A percentile compares a stretch with the other conserved stretches of the same genome.
phyloP scores from a whole-genome alignment of 23 red algal species.

The Gracilaria caudata region DNA sequence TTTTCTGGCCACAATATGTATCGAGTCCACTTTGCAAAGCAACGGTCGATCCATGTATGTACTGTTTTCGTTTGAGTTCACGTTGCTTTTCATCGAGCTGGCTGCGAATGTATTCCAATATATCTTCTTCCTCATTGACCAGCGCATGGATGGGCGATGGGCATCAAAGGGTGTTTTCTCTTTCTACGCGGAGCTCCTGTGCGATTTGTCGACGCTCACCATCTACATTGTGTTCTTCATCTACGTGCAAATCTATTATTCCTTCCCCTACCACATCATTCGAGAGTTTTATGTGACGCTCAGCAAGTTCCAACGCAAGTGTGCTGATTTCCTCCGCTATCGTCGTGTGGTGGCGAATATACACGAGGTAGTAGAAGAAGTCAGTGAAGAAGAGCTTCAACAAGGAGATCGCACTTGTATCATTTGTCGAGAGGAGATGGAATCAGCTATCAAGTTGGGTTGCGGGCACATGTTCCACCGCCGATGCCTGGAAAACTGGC shows the following conservation, averaged over 20 bases:
- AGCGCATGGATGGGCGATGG: slow-evolving; percentile 78
- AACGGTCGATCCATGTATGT: slow-evolving; percentile 82
- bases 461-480: slow-evolving; percentile 97
- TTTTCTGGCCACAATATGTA: slow-evolving; percentile 57
- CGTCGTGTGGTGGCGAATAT: slow-evolving; percentile 90
- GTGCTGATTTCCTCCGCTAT: slow-evolving; percentile 91
- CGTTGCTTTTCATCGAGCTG: slow-evolving; percentile 82
- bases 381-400: slow-evolving; percentile 84
- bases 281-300: slow-evolving; percentile 91
- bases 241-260: slow-evolving; percentile 90
- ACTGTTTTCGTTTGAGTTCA: slow-evolving; percentile 95
- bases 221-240: slow-evolving; percentile 95
- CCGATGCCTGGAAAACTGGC: slow-evolving; percentile 90
- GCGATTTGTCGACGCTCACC: slow-evolving; percentile 84
- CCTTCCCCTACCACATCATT: slow-evolving; percentile 94
- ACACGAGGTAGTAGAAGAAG: slow-evolving; percentile 85
- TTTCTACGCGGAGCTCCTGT: slow-evolving; percentile 92
- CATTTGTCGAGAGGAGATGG: slow-evolving; percentile 99
- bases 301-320: slow-evolving; percentile 72
- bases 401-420: slow-evolving; percentile 93
- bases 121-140: slow-evolving; percentile 77
- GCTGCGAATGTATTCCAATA: slow-evolving; percentile 72
- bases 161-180: slow-evolving; percentile 80
- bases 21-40: slow-evolving; percentile 30
- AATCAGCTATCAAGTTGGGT: slow-evolving; percentile 81